Evolutionary conservation across 768 basidiomycete species (phyloP).

Genomic region (Fistulinella prunicolor): DNA sequence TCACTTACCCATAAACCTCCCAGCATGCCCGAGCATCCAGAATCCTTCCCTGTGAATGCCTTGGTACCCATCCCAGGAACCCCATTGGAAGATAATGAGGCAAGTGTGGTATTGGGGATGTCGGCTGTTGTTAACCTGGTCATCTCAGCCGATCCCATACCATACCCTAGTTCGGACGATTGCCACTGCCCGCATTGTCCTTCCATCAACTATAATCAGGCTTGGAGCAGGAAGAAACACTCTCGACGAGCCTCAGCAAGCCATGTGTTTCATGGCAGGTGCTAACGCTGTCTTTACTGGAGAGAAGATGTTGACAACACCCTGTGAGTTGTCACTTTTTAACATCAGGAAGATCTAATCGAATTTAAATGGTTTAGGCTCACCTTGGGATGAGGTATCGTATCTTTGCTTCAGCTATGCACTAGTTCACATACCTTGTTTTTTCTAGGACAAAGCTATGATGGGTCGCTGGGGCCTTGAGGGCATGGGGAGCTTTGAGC

Average conservation of each 20-base stretch:
- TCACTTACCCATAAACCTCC: slow-evolving; percentile 4
- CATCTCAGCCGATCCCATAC: slow-evolving; percentile 66
- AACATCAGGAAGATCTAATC: slow-evolving; percentile 1
- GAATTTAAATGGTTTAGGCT: slow-evolving; percentile 45
- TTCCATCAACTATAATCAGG: slow-evolving; percentile 91
- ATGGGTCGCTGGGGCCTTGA: slow-evolving; percentile 89
- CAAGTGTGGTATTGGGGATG: slow-evolving; percentile 27
- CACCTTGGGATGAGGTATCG: slow-evolving; percentile 88
- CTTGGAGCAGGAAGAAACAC: slow-evolving; percentile 92
- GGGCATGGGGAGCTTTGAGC: slow-evolving; percentile 90
- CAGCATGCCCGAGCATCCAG: slow-evolving; percentile 95
- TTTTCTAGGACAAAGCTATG: slow-evolving; percentile 81
- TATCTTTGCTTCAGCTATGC: not conserved
- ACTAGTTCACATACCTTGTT: not conserved
- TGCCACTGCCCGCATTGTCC: slow-evolving; percentile 88
- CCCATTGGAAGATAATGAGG: slow-evolving; percentile 88
- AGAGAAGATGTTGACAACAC: slow-evolving; percentile 95
- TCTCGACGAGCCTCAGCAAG: slow-evolving; percentile 87
- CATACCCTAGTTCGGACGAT: slow-evolving; percentile 90
- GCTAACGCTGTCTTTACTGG: slow-evolving; percentile 99
- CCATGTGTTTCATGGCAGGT: slow-evolving; percentile 98
- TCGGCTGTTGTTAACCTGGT: slow-evolving; percentile 9
- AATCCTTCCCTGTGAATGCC: slow-evolving; percentile 98
- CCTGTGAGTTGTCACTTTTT: slow-evolving; percentile 56
- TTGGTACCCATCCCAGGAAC: slow-evolving; percentile 95